Evolutionary conservation across 495 filamentous ascomycete genomes (phyloP), one percentile per base, ranked within the genome.

Genomic region (Darksidea phi): DNA sequence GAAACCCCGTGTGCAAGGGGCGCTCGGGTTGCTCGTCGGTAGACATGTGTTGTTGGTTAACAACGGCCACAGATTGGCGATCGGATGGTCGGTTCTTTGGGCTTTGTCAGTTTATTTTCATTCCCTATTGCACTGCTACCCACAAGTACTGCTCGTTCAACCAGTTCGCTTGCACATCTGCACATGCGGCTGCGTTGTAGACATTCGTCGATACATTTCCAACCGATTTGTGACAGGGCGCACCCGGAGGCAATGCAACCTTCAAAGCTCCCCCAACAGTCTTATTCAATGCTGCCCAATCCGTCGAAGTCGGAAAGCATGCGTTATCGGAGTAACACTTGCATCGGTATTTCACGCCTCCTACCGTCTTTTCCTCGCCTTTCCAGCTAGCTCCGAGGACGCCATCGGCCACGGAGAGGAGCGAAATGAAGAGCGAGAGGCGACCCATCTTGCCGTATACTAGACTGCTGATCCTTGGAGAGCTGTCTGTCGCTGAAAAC

Each of bases 31-130:
- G 17, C 11, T 34, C 12, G 52, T 48, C 6, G 64, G 64, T 11
- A 62, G 24, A 45, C 64, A 67, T 13, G 64, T 67, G 49, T 63
- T 63, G 42, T 67, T 67, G 15, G 64, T 67, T 21, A 58, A 67
- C n/a, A 67, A 43, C 0, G 64, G 57, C 64, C 64, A 67, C 0
- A 67, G 48, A 23, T 58, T 63, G 7, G 53, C 54, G 20, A 67
- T 37, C 20, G 54, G 58, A 26, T 61, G 17, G 38, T 67, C 64
- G 6, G 59, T 59, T 12, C 64, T 67, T n/a, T 18, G n/a, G n/a
- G n/a, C 41, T 6, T 43, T n/a, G 18, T 43, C 5, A 43, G 41
- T 20, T 43, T 20, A 4, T 6, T 43, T 32, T 10, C 4, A 10
- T 20, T 43, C 41, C 13, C 41, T 6, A 20, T n/a, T 43, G 41